Percentiles rank a stretch among this genome's conserved stretches.
Conservation (phyloP, 805 yeast species). For the Hanseniaspora meyeri region DNA sequence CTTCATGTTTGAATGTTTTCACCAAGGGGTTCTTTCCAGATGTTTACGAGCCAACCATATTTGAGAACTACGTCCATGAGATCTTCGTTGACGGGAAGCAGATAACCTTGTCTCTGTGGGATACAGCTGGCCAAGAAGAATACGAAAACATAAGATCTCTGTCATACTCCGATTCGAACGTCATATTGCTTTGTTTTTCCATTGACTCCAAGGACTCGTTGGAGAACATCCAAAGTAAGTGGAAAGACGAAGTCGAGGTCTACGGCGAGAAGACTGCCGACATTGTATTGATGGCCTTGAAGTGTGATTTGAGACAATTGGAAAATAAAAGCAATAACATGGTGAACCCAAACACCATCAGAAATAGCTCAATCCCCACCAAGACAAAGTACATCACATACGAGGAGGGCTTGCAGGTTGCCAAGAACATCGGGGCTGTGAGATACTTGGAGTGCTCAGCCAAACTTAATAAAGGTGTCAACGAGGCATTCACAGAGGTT, state of each 20-base stretch:
- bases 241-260: constrained; percentile 95
- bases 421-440: constrained; percentile 84
- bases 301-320: constrained; percentile 79
- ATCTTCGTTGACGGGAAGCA: constrained; percentile 90
- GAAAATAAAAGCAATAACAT: constrained; percentile 27
- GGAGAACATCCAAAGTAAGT: constrained; percentile 86
- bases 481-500: constrained; percentile 97
- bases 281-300: constrained; percentile 81
- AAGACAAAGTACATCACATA: constrained; percentile 55
- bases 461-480: constrained; percentile 92
- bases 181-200: constrained; percentile 81
- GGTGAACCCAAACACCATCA: constrained; percentile 23
- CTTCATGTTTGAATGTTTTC: constrained; percentile 85
- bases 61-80: constrained; percentile 94
- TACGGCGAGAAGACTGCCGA: constrained; percentile 91
- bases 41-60: constrained; percentile 95
- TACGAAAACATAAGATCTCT: constrained; percentile 86
- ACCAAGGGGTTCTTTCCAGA: constrained; percentile 97
- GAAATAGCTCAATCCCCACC: constrained; percentile 24
- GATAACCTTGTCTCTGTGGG: constrained; percentile 89
- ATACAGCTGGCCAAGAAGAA: constrained; percentile 97
- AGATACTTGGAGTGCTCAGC: constrained; percentile 95
- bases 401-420: constrained; percentile 88
- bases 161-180: constrained; percentile 86
- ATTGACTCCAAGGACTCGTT: constrained; percentile 86